These are phyloP conservation scores for Silene noctiflora DNA, from an alignment of 179 eudicot genomes.

Conservation along the genomic window DNA sequence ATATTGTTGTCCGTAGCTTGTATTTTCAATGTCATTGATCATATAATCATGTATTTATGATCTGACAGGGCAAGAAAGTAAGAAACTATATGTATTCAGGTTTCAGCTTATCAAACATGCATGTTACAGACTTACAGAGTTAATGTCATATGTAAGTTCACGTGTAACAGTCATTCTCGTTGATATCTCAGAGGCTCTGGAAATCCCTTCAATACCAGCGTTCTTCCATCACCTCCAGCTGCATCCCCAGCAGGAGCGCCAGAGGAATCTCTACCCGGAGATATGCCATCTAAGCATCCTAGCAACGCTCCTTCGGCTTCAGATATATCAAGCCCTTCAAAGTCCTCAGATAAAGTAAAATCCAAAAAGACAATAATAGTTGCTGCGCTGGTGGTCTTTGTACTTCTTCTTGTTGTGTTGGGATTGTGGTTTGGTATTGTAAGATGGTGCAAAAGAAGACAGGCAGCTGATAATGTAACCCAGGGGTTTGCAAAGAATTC, in stretches of 20 bases:
- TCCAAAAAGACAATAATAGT: slow-evolving; percentile 38
- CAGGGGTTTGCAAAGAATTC: slow-evolving; percentile 24
- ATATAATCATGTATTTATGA: no score
- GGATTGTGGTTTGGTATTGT: slow-evolving; percentile 49
- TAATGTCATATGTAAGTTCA: neutral
- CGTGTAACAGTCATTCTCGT: slow-evolving; percentile 12
- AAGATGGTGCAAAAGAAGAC: slow-evolving; percentile 35
- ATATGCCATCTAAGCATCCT: slow-evolving; percentile 38
- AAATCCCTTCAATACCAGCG: slow-evolving; percentile 65
- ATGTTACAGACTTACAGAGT: neutral
- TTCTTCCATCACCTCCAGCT: slow-evolving; percentile 59
- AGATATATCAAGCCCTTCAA: slow-evolving; percentile 30
- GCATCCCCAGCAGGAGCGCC: slow-evolving; percentile 40
- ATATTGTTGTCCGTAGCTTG: no score
- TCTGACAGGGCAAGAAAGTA: no score
- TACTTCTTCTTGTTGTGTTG: slow-evolving; percentile 42
- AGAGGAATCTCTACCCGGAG: slow-evolving; percentile 37
- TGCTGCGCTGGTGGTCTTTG: slow-evolving; percentile 43
- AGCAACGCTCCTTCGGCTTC: slow-evolving; percentile 34
- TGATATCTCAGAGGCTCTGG: slow-evolving; percentile 53
- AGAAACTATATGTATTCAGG: no score
- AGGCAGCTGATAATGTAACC: slow-evolving; percentile 20
- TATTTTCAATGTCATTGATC: no score
- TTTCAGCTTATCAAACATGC: no score
- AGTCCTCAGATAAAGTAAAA: slow-evolving; percentile 21